Percentiles rank a stretch among this genome's conserved stretches.
Conservation (phyloP, 2,329 filamentous ascomycete genomes). For the Ilyonectria sp. region DNA sequence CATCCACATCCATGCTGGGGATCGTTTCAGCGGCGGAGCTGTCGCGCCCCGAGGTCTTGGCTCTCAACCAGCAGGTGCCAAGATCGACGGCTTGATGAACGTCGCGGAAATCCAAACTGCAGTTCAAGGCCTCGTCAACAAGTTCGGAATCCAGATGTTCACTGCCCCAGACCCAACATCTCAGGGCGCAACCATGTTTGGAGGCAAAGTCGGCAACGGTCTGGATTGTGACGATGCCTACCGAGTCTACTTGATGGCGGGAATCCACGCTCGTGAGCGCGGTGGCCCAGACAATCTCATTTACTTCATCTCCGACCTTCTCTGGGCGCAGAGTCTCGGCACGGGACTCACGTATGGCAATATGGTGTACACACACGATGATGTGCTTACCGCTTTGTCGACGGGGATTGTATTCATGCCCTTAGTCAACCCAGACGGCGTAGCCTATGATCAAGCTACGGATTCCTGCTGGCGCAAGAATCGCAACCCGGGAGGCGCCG, state of each 20-base stretch:
- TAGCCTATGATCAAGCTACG: slow-evolving; percentile 62
- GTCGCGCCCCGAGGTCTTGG: slow-evolving; percentile 48
- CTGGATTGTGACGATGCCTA: slow-evolving; percentile 53
- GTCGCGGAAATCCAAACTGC: slow-evolving; percentile 59
- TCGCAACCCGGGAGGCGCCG: slow-evolving; percentile 59
- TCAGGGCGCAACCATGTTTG: slow-evolving; percentile 56
- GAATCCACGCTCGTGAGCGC: slow-evolving; percentile 69
- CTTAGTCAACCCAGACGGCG: slow-evolving; percentile 63
- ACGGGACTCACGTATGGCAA: slow-evolving; percentile 65
- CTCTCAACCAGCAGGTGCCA: slow-evolving; percentile 47
- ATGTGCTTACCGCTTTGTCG: slow-evolving; percentile 65
- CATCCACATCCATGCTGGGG: slow-evolving; percentile 56
- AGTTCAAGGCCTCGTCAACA: slow-evolving; percentile 56
- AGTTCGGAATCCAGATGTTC: slow-evolving; percentile 57
- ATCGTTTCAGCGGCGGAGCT: slow-evolving; percentile 56
- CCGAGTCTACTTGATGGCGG: slow-evolving; percentile 65
- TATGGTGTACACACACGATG: slow-evolving; percentile 63
- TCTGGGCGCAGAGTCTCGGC: slow-evolving; percentile 64
- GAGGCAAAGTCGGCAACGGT: slow-evolving; percentile 56
- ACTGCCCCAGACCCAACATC: slow-evolving; percentile 59
- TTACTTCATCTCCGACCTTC: slow-evolving; percentile 70
- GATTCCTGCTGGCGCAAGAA: slow-evolving; percentile 67
- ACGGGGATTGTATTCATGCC: slow-evolving; percentile 67
- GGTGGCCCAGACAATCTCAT: slow-evolving; percentile 68
- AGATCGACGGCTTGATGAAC: slow-evolving; percentile 59